Base-by-base conservation (phyloP, 257 asterid genomes). In the Henckelia pumila region DNA sequence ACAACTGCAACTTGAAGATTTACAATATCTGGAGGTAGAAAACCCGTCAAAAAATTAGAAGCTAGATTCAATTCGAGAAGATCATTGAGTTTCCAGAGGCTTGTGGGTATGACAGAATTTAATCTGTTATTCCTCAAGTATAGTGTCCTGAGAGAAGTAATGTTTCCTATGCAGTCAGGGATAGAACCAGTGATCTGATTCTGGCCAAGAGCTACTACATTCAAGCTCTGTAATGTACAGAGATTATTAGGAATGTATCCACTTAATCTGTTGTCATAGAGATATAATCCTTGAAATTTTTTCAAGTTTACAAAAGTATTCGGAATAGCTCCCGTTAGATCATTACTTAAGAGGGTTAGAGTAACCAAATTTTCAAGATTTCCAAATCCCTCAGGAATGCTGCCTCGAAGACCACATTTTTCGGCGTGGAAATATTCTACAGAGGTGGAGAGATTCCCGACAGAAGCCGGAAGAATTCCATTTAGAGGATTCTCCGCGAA, bases 371-470 rank as follows among this genome's bases (percentile, higher is more conserved):
- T n/a, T n/a, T n/a, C n/a, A n/a, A n/a, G n/a, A n/a, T 1, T 59
- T 9, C 64, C 35, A 76, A 33, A n/a, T 50, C 21, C 19, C 70
- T 76, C 32, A 76, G 76, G 76, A 59, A 76, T 76, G 47, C 28
- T 40, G 10, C 80, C 76, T 3, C 21, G 56, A 7, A 76, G 25
- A 33, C 26, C 28, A 52, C 76, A 70, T 7, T 24, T 17, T 14
- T 8, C 22, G 1, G 44, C 53, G 4, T 17, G 1, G 1, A 71
- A 14, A 30, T 19, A n/a, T 23, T 13, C 44, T 24, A 70, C 62
- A 8, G 69, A 65, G 3, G 61, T 10, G 1, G 80, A 71, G 16
- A 76, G 33, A 32, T 76, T 76, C 23, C 80, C 80, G 20, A 76
- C 17, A 0, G 80, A 14, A n/a, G 29, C 29, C 8, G 80, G 80